phyloP scores from a whole-genome alignment of 2,329 filamentous ascomycete genomes.

The Cadophora malorum region DNA sequence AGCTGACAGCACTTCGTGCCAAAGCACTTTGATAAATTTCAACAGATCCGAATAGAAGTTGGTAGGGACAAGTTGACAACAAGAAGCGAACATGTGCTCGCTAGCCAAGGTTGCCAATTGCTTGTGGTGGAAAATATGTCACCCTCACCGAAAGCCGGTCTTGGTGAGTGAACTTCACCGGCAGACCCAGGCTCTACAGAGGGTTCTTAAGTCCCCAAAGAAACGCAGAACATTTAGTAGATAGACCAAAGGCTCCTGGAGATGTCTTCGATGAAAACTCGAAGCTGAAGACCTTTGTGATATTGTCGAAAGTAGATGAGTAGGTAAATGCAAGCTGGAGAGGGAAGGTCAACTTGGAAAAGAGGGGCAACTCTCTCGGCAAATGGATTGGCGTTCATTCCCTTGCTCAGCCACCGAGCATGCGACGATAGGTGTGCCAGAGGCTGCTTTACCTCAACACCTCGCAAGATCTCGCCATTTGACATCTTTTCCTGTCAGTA shows the following conservation, averaged over 20 bases:
- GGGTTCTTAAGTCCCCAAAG: neutral
- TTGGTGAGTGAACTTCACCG: neutral
- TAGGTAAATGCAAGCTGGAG: neutral
- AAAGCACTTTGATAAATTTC: too few species aligned
- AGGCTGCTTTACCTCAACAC: neutral
- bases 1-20: too few species aligned
- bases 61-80: too few species aligned
- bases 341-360: neutral
- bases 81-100: neutral
- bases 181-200: neutral
- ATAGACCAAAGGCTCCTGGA: neutral
- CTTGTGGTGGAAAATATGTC: neutral
- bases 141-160: neutral
- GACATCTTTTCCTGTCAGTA: neutral
- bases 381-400: neutral
- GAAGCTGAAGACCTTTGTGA: neutral
- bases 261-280: neutral
- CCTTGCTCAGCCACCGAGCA: conserved; percentile 20
- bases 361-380: conserved; percentile 3
- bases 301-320: neutral
- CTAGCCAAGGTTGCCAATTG: conserved; percentile 5
- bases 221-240: neutral
- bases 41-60: neutral
- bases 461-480: neutral
- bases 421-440: conserved; percentile 23